These are phyloP conservation scores for Psilocybe cubensis DNA, from an alignment of 768 basidiomycete genomes.

Conservation along the genomic window DNA sequence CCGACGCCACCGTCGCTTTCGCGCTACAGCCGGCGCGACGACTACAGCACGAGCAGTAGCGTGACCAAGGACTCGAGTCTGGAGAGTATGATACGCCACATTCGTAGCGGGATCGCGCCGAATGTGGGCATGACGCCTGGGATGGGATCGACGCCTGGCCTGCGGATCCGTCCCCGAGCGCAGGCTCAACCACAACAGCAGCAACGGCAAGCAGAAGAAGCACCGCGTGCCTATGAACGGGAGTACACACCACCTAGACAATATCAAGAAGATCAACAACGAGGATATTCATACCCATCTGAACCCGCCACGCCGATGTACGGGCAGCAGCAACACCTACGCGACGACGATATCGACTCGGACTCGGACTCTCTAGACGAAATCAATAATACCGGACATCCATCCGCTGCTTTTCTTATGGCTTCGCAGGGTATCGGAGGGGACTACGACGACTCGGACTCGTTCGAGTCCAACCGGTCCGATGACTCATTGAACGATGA, in stretches of 20 bases:
- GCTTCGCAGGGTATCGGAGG: constrained; percentile 47
- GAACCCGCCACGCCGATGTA: constrained; percentile 21
- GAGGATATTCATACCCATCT: neutral
- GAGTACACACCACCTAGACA: neutral
- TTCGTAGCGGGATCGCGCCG: constrained; percentile 32
- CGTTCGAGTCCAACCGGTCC: constrained; percentile 58
- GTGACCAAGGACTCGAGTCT: constrained; percentile 59
- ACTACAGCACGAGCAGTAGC: constrained; percentile 47
- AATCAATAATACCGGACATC: constrained; percentile 60
- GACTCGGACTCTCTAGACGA: constrained; percentile 67
- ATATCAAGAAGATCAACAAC: neutral
- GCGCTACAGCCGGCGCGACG: constrained; percentile 50
- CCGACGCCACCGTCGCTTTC: constrained; percentile 74
- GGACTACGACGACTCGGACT: constrained; percentile 51
- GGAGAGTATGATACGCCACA: constrained; percentile 69
- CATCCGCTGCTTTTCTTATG: constrained; percentile 75
- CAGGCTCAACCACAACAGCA: neutral
- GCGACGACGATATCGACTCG: constrained; percentile 38
- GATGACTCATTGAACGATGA: constrained; percentile 59
- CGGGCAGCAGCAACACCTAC: constrained; percentile 5
- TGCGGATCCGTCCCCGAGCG: constrained; percentile 35
- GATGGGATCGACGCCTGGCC: constrained; percentile 26
- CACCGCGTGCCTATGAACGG: neutral
- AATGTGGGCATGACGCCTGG: constrained; percentile 24
- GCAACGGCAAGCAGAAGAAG: neutral